Base-by-base conservation (phyloP, 2,329 filamentous ascomycete species). In the Nakataea oryzae region DNA sequence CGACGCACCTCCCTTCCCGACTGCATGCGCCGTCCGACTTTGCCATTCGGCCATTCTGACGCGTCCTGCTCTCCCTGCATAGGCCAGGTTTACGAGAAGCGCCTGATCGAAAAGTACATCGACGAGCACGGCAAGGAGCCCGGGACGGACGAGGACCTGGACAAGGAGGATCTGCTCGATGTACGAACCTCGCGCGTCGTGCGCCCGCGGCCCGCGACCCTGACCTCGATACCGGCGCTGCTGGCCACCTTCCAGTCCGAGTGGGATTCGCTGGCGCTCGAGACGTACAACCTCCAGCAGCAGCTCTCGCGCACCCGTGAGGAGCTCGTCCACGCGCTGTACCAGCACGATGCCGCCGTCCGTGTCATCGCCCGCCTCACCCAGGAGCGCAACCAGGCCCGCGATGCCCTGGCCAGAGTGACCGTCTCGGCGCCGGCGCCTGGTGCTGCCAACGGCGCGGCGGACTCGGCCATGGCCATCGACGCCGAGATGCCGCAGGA, bases 311-410 rank as follows among this genome's bases (percentile, higher is more conserved):
- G 96, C 73, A 96, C 93, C 55, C 83, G 93, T 67, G 93, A 97
- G 76, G 95, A 99, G 78, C 85, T 99, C 62, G 91, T 91, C 62
- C 95, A 91, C 1, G 91, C 95, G 0, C 81, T 99, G 28, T 99
- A 99, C 76, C 93, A 97, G 76, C 91, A 97, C 69, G 95, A 99
- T 80, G 93, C 95, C 2, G 95, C 95, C n/a, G 87, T 96, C 59
- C 84, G 95, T 65, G 95, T 99, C 59, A 96, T 99, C 75, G 92
- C 92, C 66, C 86, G 93, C 58, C 74, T 99, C 73, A 89, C 90
- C n/a, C 88, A 85, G 72, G 95, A 99, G 79, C 81, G 95, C 65
- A 93, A 99, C 70, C 93, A 97, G 74, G 93, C 95, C 57, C 84
- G 93, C 66, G 89, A 95, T 75, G 91, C 95, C 17, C 78, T 99